Conservation (phyloP, 352 stramenopile species). For the Thalassiosira ordinaria region DNA sequence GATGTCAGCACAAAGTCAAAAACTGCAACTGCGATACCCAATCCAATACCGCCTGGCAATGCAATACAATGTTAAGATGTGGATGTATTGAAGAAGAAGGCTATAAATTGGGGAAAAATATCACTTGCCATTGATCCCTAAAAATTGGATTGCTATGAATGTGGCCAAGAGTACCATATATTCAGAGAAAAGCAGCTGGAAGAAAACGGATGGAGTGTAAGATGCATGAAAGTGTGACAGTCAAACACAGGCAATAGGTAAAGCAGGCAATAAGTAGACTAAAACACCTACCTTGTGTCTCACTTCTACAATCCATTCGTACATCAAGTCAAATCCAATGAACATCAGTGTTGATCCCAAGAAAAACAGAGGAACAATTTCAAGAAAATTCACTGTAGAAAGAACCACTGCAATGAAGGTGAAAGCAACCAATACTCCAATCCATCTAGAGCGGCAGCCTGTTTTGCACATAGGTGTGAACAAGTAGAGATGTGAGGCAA, state of each 20-base stretch:
- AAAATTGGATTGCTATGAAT: constrained; percentile 81
- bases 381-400: constrained; percentile 55
- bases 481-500: too few species aligned
- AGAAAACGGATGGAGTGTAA: background rate
- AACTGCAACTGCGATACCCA: constrained; percentile 75
- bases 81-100: background rate
- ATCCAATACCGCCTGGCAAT: constrained; percentile 63
- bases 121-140: constrained; percentile 70
- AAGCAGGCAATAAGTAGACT: too few species aligned
- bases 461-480: too few species aligned
- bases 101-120: background rate
- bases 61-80: background rate
- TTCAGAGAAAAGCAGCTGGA: constrained; percentile 74
- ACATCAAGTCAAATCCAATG: constrained; percentile 86
- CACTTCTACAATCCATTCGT: constrained; percentile 86
- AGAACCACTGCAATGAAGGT: constrained; percentile 65
- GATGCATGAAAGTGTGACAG: too few species aligned
- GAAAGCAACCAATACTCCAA: constrained; percentile 89
- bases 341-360: constrained; percentile 87
- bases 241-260: too few species aligned
- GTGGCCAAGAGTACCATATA: constrained; percentile 79
- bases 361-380: constrained; percentile 80
- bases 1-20: constrained; percentile 78
- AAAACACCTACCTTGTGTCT: constrained; percentile 57
- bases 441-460: constrained; percentile 90